These are phyloP conservation scores for Bisporella sp. DNA, from an alignment of 2,329 filamentous ascomycete genomes.

Conservation along the genomic window DNA sequence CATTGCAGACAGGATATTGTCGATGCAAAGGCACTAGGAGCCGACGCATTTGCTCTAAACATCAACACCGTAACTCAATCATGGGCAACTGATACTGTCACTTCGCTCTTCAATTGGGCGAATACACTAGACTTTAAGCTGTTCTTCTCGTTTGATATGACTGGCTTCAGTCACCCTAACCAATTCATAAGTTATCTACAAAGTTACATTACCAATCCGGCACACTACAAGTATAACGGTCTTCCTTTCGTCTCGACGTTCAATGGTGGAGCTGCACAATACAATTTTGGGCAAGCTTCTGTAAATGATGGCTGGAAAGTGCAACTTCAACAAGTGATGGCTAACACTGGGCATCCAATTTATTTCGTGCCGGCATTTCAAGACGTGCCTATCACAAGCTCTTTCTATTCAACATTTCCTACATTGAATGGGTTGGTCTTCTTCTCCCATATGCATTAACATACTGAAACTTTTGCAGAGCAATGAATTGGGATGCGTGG, in stretches of 20 bases:
- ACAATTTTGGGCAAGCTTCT: conserved; percentile 18
- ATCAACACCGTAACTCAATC: neutral
- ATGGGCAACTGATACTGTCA: neutral
- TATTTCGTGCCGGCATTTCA: conserved; percentile 12
- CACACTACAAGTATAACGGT: conserved; percentile 10
- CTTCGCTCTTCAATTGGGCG: conserved; percentile 7
- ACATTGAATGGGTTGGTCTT: conserved; percentile 4
- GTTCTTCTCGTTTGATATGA: conserved; percentile 16
- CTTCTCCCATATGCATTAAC: neutral
- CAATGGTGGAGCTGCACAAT: conserved; percentile 11
- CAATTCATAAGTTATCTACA: conserved; percentile 8
- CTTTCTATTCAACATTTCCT: conserved; percentile 7
- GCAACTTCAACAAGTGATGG: conserved; percentile 18
- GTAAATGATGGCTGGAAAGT: conserved; percentile 19
- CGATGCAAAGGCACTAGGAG: conserved; percentile 11
- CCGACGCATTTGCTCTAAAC: conserved; percentile 12
- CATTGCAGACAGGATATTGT: conserved; percentile 11
- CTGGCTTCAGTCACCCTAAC: conserved; percentile 6
- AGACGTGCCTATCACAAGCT: conserved; percentile 4
- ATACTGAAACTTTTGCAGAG: neutral
- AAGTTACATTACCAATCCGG: conserved; percentile 5
- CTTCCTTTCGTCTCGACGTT: conserved; percentile 13
- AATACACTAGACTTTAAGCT: conserved; percentile 8
- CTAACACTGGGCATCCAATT: conserved; percentile 16
- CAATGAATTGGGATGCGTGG: conserved; percentile 14